Evolutionary conservation across 371 early-diverging fungal genomes (phyloP).

Genomic region (Blakeslea trispora): DNA sequence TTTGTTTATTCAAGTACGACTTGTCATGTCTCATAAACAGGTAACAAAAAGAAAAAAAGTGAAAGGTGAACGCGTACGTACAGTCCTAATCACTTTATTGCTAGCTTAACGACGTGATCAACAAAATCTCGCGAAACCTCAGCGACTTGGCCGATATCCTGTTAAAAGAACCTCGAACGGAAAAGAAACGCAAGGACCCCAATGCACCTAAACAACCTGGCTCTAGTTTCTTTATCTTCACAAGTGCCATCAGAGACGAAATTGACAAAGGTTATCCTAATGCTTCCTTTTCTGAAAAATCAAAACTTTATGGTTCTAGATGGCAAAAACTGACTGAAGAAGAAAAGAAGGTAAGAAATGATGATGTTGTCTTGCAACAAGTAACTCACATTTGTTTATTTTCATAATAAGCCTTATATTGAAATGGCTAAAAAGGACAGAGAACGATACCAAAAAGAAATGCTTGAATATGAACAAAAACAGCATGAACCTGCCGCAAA

Average conservation of each 20-base stretch:
- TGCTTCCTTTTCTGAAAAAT: conserved; percentile 11
- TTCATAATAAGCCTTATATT: conserved; percentile 11
- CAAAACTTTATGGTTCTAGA: conserved; percentile 18
- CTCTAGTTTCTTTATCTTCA: conserved; percentile 14
- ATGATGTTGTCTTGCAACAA: no score
- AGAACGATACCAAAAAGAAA: conserved; percentile 10
- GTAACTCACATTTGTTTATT: neutral
- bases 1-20: no score
- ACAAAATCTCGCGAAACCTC: conserved; percentile 3
- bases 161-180: neutral
- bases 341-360: conserved; percentile 11
- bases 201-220: conserved; percentile 19
- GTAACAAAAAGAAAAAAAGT: no score
- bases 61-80: no score
- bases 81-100: neutral
- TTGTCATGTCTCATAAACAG: no score
- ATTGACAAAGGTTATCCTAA: conserved; percentile 12
- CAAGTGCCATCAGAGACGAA: conserved; percentile 11
- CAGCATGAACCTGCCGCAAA: conserved; percentile 1
- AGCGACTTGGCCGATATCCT: conserved; percentile 12
- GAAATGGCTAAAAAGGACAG: conserved; percentile 15
- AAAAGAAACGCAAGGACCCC: conserved; percentile 18
- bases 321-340: conserved; percentile 17
- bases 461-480: conserved; percentile 11
- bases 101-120: neutral